A percentile compares a stretch with the other conserved stretches of the same genome.
Conservation (phyloP, 495 filamentous ascomycete genomes). For the Xylaria bambusicola region DNA sequence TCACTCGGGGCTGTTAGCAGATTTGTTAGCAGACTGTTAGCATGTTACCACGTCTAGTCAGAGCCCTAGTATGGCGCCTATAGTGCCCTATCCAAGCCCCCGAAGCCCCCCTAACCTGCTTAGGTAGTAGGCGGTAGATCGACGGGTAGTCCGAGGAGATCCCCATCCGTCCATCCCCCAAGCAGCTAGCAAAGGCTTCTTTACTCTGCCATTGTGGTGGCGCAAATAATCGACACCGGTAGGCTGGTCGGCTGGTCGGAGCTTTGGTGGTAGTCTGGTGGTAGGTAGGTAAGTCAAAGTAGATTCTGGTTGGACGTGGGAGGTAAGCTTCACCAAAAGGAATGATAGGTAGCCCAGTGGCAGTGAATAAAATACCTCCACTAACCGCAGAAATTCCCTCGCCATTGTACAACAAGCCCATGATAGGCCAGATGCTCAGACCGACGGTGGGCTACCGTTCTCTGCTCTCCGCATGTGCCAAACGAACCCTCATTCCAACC, state of each 20-base stretch:
- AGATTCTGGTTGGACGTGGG: background rate
- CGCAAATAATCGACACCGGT: background rate
- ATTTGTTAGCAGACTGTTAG: too few relatives aligned
- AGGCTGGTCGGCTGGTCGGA: too few relatives aligned
- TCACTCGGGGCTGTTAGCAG: too few relatives aligned
- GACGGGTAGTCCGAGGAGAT: background rate
- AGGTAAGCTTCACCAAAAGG: too few relatives aligned
- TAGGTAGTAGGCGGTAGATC: background rate
- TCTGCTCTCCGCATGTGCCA: slow-evolving; percentile 16
- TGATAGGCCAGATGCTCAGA: slow-evolving; percentile 12
- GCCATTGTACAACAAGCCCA: background rate
- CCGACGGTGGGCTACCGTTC: slow-evolving; percentile 7
- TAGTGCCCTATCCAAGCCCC: too few relatives aligned
- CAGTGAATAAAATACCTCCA: background rate
- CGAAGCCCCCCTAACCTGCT: too few relatives aligned
- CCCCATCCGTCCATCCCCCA: background rate
- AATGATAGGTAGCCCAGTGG: too few relatives aligned
- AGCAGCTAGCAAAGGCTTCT: background rate
- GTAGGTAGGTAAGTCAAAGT: background rate
- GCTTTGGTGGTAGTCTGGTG: too few relatives aligned
- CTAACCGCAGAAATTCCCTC: slow-evolving; percentile 14
- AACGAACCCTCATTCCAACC: background rate
- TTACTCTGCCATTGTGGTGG: background rate
- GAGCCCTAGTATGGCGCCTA: too few relatives aligned
- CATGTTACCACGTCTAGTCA: too few relatives aligned